phyloP scores from a whole-genome alignment of 768 basidiomycete species.

The Tylopilus intermedius region DNA sequence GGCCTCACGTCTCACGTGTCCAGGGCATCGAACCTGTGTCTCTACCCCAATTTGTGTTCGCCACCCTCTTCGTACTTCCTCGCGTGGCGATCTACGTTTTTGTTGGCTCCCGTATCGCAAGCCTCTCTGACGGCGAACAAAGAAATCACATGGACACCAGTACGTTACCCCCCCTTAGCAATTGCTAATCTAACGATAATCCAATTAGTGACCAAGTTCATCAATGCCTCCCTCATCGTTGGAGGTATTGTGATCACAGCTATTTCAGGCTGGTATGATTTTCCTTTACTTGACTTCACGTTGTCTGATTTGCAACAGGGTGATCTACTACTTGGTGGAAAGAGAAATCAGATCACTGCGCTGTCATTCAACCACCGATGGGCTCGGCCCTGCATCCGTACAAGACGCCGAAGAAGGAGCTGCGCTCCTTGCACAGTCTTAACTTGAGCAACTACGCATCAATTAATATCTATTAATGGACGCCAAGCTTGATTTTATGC shows the following conservation, averaged over 20 bases:
- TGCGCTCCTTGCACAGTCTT: slow-evolving; percentile 37
- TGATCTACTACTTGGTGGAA: slow-evolving; percentile 62
- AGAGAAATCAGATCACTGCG: slow-evolving; percentile 53
- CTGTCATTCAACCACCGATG: slow-evolving; percentile 44
- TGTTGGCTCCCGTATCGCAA: slow-evolving; percentile 71
- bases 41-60: slow-evolving; percentile 70
- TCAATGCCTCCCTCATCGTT: slow-evolving; percentile 57
- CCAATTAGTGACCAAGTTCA: slow-evolving; percentile 52
- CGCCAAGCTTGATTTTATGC: not conserved
- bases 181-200: slow-evolving; percentile 8
- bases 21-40: slow-evolving; percentile 72
- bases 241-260: slow-evolving; percentile 56
- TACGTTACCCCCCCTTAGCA: slow-evolving; percentile 29
- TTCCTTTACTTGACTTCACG: slow-evolving; percentile 4
- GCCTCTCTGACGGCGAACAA: slow-evolving; percentile 70
- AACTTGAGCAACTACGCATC: not conserved
- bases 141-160: slow-evolving; percentile 72
- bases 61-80: slow-evolving; percentile 67
- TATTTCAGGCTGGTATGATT: slow-evolving; percentile 61
- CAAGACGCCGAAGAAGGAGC: slow-evolving; percentile 59
- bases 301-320: slow-evolving; percentile 37
- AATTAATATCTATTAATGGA: not conserved
- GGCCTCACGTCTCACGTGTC: slow-evolving; percentile 1
- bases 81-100: slow-evolving; percentile 71
- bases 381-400: slow-evolving; percentile 53